Percentiles rank a stretch among this genome's conserved stretches.
phyloP scores from a whole-genome alignment of 1,284 basidiomycete genomes.

The Mycena sp. region DNA sequence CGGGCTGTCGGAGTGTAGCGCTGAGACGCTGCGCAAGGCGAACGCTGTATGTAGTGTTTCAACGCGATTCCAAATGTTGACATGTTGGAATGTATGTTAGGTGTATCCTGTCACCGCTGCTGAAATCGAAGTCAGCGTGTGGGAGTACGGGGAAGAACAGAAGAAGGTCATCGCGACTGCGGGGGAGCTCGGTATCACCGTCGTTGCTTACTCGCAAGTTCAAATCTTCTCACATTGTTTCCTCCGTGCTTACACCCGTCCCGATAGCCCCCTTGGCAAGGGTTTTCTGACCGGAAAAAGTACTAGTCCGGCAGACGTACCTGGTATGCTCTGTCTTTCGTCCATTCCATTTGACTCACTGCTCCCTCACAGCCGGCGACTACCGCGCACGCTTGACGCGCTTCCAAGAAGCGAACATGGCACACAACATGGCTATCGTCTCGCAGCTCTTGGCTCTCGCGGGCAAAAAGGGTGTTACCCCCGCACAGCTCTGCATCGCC shows the following conservation, averaged over 20 bases:
- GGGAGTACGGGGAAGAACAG: slow-evolving; percentile 20
- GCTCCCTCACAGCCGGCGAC: slow-evolving; percentile 35
- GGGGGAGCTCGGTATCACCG: slow-evolving; percentile 27
- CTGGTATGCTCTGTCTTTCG: slow-evolving; percentile 41
- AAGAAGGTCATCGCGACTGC: slow-evolving; percentile 29
- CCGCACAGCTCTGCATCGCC: slow-evolving; percentile 69
- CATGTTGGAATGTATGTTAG: too few species aligned
- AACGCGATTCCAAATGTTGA: too few species aligned
- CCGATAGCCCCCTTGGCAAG: slow-evolving; percentile 58
- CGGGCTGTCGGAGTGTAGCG: slow-evolving; percentile 61
- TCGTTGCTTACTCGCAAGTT: slow-evolving; percentile 33
- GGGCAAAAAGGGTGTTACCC: slow-evolving; percentile 56
- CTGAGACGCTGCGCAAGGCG: slow-evolving; percentile 59
- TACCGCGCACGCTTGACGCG: slow-evolving; percentile 35
- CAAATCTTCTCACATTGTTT: neutral
- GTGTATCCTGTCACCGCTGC: slow-evolving; percentile 24
- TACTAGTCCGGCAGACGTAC: slow-evolving; percentile 55
- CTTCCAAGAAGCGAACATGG: slow-evolving; percentile 50
- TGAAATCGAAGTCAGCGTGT: slow-evolving; percentile 29
- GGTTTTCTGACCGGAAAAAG: slow-evolving; percentile 67
- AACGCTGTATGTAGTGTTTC: slow-evolving; percentile 41
- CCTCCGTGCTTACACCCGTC: neutral
- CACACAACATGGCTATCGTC: slow-evolving; percentile 66
- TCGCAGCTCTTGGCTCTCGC: slow-evolving; percentile 57
- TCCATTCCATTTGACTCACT: neutral